Evolutionary conservation across 352 stramenopile genomes (phyloP).

Genomic region (Globisporangium camurandrum): DNA sequence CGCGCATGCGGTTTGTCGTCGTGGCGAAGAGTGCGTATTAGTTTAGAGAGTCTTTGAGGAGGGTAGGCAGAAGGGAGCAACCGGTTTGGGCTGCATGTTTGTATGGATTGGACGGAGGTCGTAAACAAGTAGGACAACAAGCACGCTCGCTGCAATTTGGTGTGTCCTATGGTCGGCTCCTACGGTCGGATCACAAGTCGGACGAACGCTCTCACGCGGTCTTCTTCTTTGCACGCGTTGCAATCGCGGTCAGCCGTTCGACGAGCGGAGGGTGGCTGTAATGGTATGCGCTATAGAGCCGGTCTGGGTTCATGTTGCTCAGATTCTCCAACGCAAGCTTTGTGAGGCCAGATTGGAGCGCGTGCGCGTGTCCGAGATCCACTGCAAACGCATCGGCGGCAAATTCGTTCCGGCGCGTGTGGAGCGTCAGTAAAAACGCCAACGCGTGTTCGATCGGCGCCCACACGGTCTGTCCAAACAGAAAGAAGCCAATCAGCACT

Average conservation of each 20-base stretch:
- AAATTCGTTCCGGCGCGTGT: conserved; percentile 79
- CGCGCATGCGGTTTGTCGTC: conserved; percentile 80
- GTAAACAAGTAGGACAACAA: too few species aligned
- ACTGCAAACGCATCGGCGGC: conserved; percentile 93
- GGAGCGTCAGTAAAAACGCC: conserved; percentile 67
- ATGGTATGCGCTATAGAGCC: conserved; percentile 94
- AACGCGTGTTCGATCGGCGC: conserved; percentile 71
- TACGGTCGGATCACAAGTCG: too few species aligned
- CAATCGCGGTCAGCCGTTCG: conserved; percentile 93
- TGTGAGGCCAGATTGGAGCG: conserved; percentile 91
- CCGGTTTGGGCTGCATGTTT: too few species aligned
- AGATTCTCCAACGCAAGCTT: conserved; percentile 98
- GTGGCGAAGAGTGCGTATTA: conserved; percentile 37
- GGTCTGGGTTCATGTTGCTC: conserved; percentile 94
- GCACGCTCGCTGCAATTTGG: too few species aligned
- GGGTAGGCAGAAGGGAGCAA: too few species aligned
- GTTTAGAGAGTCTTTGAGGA: too few species aligned
- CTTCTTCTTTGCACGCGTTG: conserved; percentile 49
- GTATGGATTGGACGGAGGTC: too few species aligned
- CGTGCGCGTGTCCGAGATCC: conserved; percentile 82
- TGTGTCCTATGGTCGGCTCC: too few species aligned
- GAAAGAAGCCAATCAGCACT: conserved; percentile 74
- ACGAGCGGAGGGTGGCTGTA: conserved; percentile 96
- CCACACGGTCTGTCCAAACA: conserved; percentile 82
- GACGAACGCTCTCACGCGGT: too few species aligned